Percentiles rank a stretch among this genome's conserved stretches.
Conservation (phyloP, 2,329 filamentous ascomycete species). For the Pyrenophora graminea region DNA sequence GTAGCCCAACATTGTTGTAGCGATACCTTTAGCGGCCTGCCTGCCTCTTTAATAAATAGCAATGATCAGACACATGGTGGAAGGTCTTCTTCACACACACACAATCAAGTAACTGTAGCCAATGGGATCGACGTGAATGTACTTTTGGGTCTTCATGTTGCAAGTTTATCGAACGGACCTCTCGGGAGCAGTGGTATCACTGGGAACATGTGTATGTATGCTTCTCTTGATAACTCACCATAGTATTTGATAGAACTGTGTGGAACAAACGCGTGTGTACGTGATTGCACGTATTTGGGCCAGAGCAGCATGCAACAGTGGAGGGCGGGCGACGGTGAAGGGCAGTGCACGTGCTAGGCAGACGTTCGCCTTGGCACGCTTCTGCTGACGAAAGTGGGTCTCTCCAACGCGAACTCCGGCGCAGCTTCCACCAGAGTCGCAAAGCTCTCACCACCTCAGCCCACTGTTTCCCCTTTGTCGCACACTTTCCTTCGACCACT, state of each 20-base stretch:
- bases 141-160: not conserved
- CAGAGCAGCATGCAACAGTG: not conserved
- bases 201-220: no score
- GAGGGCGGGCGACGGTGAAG: not conserved
- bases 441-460: conserved; percentile 18
- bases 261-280: not conserved
- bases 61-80: conserved; percentile 1
- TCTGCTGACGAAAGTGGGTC: conserved; percentile 19
- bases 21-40: conserved; percentile 21
- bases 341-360: conserved; percentile 8
- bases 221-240: no score
- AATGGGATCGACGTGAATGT: not conserved
- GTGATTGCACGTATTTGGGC: not conserved
- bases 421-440: conserved; percentile 17
- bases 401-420: conserved; percentile 15
- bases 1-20: conserved; percentile 8
- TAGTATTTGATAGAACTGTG: not conserved
- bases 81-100: not conserved
- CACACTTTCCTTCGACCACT: conserved; percentile 10
- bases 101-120: not conserved
- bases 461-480: conserved; percentile 9
- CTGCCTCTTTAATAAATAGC: conserved; percentile 2
- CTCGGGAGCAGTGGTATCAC: no score
- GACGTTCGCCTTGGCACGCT: conserved; percentile 6
- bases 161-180: no score